These are phyloP conservation scores for Euphorbia corollata DNA, from an alignment of 441 rosid genomes.

Conservation along the genomic window DNA sequence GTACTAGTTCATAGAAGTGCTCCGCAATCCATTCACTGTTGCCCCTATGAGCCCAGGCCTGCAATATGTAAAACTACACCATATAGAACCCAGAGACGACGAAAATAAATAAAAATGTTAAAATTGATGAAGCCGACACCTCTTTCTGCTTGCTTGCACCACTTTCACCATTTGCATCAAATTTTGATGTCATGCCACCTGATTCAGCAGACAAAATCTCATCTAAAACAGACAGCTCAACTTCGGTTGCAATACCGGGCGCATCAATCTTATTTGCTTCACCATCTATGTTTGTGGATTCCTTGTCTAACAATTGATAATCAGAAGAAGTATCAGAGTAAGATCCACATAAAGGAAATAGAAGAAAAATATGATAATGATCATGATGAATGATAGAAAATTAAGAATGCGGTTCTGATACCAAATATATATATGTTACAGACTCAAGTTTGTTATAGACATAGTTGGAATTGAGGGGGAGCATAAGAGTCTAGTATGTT, in stretches of 20 bases:
- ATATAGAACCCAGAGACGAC: slow-evolving; percentile 5
- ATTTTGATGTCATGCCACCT: slow-evolving; percentile 32
- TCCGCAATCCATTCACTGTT: slow-evolving; percentile 66
- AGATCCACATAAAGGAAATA: slow-evolving; percentile 2
- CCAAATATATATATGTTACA: neutral
- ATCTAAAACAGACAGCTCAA: slow-evolving; percentile 55
- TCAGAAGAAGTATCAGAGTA: slow-evolving; percentile 18
- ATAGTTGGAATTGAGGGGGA: neutral
- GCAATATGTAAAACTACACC: slow-evolving; percentile 25
- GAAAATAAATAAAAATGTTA: slow-evolving; percentile 4
- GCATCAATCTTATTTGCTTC: slow-evolving; percentile 29
- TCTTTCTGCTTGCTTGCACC: slow-evolving; percentile 46
- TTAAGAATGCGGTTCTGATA: neutral
- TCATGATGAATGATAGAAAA: slow-evolving; percentile 4
- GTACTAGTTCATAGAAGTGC: slow-evolving; percentile 72
- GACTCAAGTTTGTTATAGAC: neutral
- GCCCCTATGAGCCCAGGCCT: slow-evolving; percentile 78
- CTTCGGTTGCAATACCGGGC: slow-evolving; percentile 26
- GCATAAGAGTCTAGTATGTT: neutral
- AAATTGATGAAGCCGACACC: slow-evolving; percentile 25
- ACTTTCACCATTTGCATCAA: slow-evolving; percentile 29
- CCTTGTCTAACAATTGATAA: slow-evolving; percentile 46
- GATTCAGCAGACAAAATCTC: slow-evolving; percentile 64
- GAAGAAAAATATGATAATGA: neutral
- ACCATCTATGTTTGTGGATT: slow-evolving; percentile 35